Base-by-base conservation (phyloP, 1,139 yeast species). In the Scheffersomyces illinoinensis region DNA sequence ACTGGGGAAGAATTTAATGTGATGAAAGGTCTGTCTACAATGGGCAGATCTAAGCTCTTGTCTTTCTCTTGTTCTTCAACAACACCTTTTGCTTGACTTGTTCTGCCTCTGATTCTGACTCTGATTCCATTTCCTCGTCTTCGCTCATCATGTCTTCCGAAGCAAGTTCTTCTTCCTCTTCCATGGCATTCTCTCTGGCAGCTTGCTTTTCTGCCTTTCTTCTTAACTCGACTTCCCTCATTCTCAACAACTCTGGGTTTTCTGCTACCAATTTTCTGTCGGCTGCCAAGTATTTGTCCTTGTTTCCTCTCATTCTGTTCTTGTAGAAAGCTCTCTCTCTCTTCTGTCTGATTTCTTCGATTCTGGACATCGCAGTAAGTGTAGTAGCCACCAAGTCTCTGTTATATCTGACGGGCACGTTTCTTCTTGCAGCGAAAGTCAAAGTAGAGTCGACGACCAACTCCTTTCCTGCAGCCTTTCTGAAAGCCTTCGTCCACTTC, bases 401-500 rank as follows among this genome's bases (percentile, higher is more conserved):
- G 82, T 96, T 95, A 79, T 95, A 95, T 76, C 99, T 88, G 57
- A 95, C 98, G 53, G 99, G 99, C 58, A 95, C 96, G 71, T 96
- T 93, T 83, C 99, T 91, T 81, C 98, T 91, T 63, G 96, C 93
- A 61, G 97, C 97, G 76, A 96, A 95, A 1, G 98, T 91, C 72
- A 95, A 85, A 7, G 99, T 93, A 17, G 97, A 90, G 73, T 95
- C 99, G 61, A 95, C 98, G 54, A 96, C 98, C 83, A 95, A 86
- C 76, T 95, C 99, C 76, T 95, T 95, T 70, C 99, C 99, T 56
- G 98, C 98, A 61, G 98, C 97, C 77, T 95, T 95, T 81, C 99
- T 89, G 85, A 96, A 95, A 0, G 99, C 98, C 78, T 96, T 95
- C 61, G 99, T 95, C 99, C 99, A 95, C 79, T 86, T 90, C 77